Evolutionary conservation across 192 early-diverging fungal genomes (phyloP).

Genomic region (Backusella australiensis): DNA sequence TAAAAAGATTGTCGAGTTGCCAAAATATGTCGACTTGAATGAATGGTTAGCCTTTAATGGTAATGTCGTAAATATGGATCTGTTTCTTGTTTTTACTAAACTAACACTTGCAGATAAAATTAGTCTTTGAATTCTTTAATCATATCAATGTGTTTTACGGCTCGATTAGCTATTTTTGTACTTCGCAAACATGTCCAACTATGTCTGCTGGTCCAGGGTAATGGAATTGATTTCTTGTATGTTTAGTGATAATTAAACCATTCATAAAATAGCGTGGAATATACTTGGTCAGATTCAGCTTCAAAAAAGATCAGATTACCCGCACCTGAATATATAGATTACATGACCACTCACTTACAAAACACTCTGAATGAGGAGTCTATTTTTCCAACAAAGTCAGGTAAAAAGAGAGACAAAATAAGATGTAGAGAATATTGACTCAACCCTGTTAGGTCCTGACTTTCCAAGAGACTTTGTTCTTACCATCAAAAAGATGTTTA

Average conservation of each 20-base stretch:
- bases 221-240: no score
- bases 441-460: constrained; percentile 54
- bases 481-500: constrained; percentile 72
- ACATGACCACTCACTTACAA: constrained; percentile 85
- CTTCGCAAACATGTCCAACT: constrained; percentile 70
- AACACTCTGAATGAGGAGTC: constrained; percentile 84
- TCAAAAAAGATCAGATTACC: constrained; percentile 80
- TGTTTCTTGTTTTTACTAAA: background rate
- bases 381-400: constrained; percentile 91
- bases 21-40: constrained; percentile 88
- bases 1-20: constrained; percentile 84
- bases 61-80: constrained; percentile 22
- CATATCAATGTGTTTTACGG: constrained; percentile 90
- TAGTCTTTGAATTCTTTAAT: constrained; percentile 92
- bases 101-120: background rate
- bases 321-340: constrained; percentile 96
- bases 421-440: no score
- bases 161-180: constrained; percentile 87
- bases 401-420: constrained; percentile 33
- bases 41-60: constrained; percentile 91
- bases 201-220: constrained; percentile 84
- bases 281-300: constrained; percentile 88
- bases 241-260: no score
- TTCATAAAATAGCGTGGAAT: constrained; percentile 58
- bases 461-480: constrained; percentile 80